Evolutionary conservation across 371 early-diverging fungal genomes (phyloP), one percentile per base, ranked within the genome.

Genomic region (Mucor lusitanicus): DNA sequence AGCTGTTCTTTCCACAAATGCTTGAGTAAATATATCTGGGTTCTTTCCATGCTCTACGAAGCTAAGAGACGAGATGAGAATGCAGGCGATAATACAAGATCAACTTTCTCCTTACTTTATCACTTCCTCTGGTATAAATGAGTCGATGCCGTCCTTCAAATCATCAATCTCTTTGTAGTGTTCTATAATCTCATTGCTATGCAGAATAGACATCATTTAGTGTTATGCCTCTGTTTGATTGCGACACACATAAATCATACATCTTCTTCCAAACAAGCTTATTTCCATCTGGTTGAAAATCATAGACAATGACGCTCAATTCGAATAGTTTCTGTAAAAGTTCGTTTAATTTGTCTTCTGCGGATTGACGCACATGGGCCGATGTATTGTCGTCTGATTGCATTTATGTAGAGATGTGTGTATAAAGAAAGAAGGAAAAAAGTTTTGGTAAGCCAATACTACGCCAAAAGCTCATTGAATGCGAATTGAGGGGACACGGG

Each of bases 21-120:
- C 84, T 76, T 88, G 89, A 25, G 91, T 90, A 61, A 91, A 92
- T 39, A 89, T 78, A 70, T 92, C 90, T 3, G 92, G 92, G 54
- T 90, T 92, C 58, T 81, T 80, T 25, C 89, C 91, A 61, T 89
- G 88, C 64, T 90, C 89, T 48, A 92, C 83, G 56, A 73, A 86
- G 30, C 88, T 88, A 75, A 21, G 61, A 60, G 9, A 3, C 9
- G 12, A 3, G 19, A n/a, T 33, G 40, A 40, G 40, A 27, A 25
- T 13, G 21, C 21, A 5, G 5, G n/a, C 3, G 8, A 19, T 21
- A 21, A 40, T 9, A 35, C 39, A 25, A 12, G 27, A 37, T 35
- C 11, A 74, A 15, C 13, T 64, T 33, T 3, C 13, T 35, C 57
- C 64, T 53, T 81, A 87, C 87, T 85, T 85, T 60, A 91, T 80